Conservation (phyloP, 345 rosid species). For the Moricandia moricandioides region DNA sequence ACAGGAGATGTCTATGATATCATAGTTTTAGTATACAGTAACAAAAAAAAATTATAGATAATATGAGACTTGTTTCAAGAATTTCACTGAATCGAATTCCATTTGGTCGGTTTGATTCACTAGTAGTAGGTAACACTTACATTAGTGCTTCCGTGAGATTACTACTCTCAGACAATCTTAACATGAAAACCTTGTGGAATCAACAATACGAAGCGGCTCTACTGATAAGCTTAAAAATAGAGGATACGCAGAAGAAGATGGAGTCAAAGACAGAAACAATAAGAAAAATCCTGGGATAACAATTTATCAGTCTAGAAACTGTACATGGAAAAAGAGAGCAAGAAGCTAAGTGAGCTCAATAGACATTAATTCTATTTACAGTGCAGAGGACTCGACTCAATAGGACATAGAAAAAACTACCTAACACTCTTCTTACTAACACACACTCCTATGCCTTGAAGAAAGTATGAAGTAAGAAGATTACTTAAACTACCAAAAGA, state of each 20-base stretch:
- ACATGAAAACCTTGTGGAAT: no score
- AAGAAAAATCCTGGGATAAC: not conserved
- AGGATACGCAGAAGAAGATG: no score
- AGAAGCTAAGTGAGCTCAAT: conserved; percentile 6
- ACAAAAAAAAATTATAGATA: no score
- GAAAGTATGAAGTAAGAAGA: conserved; percentile 22
- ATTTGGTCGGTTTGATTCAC: conserved; percentile 1
- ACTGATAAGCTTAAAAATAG: no score
- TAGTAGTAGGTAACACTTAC: not conserved
- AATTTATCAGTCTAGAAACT: conserved; percentile 3
- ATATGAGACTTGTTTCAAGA: no score
- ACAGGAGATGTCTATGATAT: no score
- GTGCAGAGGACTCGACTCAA: conserved; percentile 15
- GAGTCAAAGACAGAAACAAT: not conserved
- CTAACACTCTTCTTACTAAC: conserved; percentile 19
- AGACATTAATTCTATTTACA: conserved; percentile 7
- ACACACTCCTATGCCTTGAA: conserved; percentile 19
- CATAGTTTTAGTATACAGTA: no score
- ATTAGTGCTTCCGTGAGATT: not conserved
- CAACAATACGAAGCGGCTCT: no score
- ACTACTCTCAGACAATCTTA: not conserved
- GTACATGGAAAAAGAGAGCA: conserved; percentile 7
- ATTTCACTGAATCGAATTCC: not conserved
- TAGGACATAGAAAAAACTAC: not conserved
- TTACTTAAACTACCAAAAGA: conserved; percentile 46